Evolutionary conservation across 305 asterid genomes (phyloP), one percentile per base, ranked within the genome.

Genomic region (Fraxinus albicans): DNA sequence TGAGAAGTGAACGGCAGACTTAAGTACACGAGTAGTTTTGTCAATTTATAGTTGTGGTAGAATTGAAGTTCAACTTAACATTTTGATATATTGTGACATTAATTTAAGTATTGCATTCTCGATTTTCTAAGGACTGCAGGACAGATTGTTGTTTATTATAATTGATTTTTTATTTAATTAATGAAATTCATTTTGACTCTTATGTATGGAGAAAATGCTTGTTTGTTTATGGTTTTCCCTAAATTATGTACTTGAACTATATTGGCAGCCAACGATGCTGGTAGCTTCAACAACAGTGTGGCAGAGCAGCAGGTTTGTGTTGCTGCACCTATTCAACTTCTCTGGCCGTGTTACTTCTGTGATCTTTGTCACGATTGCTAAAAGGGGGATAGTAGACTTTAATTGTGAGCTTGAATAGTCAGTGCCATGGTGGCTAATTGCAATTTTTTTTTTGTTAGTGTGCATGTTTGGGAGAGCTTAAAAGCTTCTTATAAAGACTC

Each of bases 231-330:
- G 80, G 73, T 70, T 79, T 76, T 63, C n/a, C 27, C 85, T 88
- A 79, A 84, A 40, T 74, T 78, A 58, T 83, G 73, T 29, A 81
- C 31, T 85, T 84, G 77, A 79, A 79, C 25, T 85, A 80, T 44
- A 84, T 81, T 92, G 85, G 78, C 98, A 96, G 99, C 88, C 74
- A 94, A 94, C 82, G 98, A 94, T 88, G 95, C 94, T 53, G 98
- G 98, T 79, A 81, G 99, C 91, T 96, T 96, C 91, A 96, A 93
- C 92, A 94, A 94, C 90, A 96, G 97, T 79, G 99, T 96, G 80
- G 87, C 95, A 1, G 98, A 88, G 90, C 95, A 94, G 87, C 98
- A 96, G 99, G 99, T 96, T 89, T 72, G 89, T 81, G 80, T 44
- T 81, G 53, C 79, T 85, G 81, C 82, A 60, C 72, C 82, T 79